Conservation (phyloP, 108 stramenopile species). For the Mediolabrus comicus region DNA sequence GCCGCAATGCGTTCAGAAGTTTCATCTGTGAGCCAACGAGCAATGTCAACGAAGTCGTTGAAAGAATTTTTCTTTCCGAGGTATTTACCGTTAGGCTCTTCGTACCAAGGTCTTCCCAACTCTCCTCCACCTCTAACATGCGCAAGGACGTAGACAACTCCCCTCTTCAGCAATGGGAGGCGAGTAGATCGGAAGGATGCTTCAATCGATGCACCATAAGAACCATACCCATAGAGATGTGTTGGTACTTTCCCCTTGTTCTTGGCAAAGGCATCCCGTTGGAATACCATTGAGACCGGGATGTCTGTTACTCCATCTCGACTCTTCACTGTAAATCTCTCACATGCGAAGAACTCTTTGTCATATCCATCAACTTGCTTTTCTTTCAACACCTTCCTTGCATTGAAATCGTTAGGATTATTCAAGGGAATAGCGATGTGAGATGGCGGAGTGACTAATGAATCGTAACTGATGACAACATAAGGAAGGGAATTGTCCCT, state of each 20-base stretch:
- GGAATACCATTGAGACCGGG: slow-evolving; percentile 83
- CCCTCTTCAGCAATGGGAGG: slow-evolving; percentile 80
- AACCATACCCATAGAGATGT: slow-evolving; percentile 92
- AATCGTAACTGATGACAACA: slow-evolving; percentile 82
- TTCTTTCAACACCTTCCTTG: slow-evolving; percentile 67
- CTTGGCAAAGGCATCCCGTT: slow-evolving; percentile 64
- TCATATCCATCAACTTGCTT: slow-evolving; percentile 87
- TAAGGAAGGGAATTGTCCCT: slow-evolving; percentile 70
- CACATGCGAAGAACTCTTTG: slow-evolving; percentile 69
- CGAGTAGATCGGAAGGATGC: slow-evolving; percentile 69
- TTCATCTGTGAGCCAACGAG: slow-evolving; percentile 38
- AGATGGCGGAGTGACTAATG: slow-evolving; percentile 76
- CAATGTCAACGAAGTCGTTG: slow-evolving; percentile 90
- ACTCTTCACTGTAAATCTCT: slow-evolving; percentile 64
- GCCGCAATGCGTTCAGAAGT: background rate
- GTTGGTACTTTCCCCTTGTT: slow-evolving; percentile 50
- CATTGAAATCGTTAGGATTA: slow-evolving; percentile 41
- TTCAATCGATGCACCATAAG: slow-evolving; percentile 91
- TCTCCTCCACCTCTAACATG: slow-evolving; percentile 97
- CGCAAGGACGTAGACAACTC: slow-evolving; percentile 87
- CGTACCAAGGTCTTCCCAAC: slow-evolving; percentile 96
- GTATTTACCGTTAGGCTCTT: slow-evolving; percentile 88
- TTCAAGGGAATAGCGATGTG: slow-evolving; percentile 59
- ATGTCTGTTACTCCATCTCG: slow-evolving; percentile 84
- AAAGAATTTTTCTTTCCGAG: slow-evolving; percentile 95